Evolutionary conservation across 148 eudicot species (phyloP), one percentile per base, ranked within the genome.

Genomic region (Chenopodium album): DNA sequence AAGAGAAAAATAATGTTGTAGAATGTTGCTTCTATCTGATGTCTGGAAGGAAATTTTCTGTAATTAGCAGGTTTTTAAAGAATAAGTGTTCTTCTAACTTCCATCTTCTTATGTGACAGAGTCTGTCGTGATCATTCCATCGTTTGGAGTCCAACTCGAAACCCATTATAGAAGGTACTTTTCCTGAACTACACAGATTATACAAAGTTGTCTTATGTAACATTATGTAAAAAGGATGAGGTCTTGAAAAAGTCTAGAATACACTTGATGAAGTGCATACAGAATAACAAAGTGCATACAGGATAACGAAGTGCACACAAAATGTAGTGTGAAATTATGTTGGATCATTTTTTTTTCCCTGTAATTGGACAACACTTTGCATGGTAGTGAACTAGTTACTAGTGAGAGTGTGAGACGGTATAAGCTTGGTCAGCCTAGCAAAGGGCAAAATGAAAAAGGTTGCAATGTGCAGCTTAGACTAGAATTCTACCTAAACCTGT

Each of bases 91-190:
- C 76, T 87, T 76, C 82, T 85, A 26, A 77, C 3, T 50, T 81
- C 78, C 52, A 4, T 76, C 62, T 64, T n/a, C 64, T 16, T 72
- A 41, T 79, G 54, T 87, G 44, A 71, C 97, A 95, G 98, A 95
- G 85, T 91, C 93, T 14, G 89, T 95, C 63, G 84, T 92, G 72
- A 93, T 95, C 66, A 85, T 93, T 73, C 96, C 94, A 70, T 89
- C 86, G 8, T 90, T 95, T 82, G 98, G 98, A 75, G 92, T 95
- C 80, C 98, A 95, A 88, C 91, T 95, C 81, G 96, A 95, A 90
- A 93, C 98, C 86, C 89, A 88, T 66, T 92, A 91, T 79, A 76
- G 85, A 85, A 92, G 98, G 98, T 95, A 89, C 12, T 1, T 37
- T 31, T 67, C 54, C 37, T 72, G 9, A 37, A 37, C 65, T 63